Percentiles rank a stretch among this genome's conserved stretches.
Evolutionary conservation across 192 early-diverging fungal species (phyloP).

Genomic region (Entomortierella chlamydospora): DNA sequence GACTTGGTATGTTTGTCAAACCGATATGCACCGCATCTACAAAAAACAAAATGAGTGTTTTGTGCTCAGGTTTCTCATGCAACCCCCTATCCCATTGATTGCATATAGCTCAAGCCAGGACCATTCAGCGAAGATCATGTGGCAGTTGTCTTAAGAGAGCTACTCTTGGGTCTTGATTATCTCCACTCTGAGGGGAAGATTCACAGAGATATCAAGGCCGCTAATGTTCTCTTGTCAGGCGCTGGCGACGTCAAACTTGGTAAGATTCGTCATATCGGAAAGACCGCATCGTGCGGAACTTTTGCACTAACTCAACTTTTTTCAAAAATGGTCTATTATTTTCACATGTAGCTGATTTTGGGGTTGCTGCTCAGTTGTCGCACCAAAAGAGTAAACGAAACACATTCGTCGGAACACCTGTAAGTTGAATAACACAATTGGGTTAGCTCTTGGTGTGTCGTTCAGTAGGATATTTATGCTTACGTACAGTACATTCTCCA

Average conservation of each 20-base stretch:
- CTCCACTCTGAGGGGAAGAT: constrained; percentile 93
- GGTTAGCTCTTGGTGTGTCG: no score
- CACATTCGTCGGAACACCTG: constrained; percentile 98
- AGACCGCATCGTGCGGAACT: not conserved
- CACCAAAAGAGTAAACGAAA: constrained; percentile 67
- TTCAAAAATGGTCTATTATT: not conserved
- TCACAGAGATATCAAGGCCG: constrained; percentile 96
- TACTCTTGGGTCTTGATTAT: constrained; percentile 91
- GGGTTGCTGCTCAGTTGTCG: constrained; percentile 89
- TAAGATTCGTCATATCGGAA: constrained; percentile 4
- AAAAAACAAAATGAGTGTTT: no score
- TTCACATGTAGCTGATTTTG: constrained; percentile 87
- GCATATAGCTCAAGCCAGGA: constrained; percentile 57
- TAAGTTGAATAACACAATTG: constrained; percentile 35
- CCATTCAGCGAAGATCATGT: constrained; percentile 59
- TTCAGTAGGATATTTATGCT: not conserved
- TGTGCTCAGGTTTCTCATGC: no score
- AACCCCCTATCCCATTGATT: constrained; percentile 4
- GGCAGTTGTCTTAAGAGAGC: constrained; percentile 80
- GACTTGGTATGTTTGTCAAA: constrained; percentile 57
- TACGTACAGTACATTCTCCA: not conserved
- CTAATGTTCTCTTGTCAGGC: constrained; percentile 80
- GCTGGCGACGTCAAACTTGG: constrained; percentile 60
- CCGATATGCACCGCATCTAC: no score
- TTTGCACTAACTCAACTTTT: no score